Evolutionary conservation across 495 filamentous ascomycete species (phyloP), one percentile per base, ranked within the genome.

Genomic region (Penicillium argentinense): DNA sequence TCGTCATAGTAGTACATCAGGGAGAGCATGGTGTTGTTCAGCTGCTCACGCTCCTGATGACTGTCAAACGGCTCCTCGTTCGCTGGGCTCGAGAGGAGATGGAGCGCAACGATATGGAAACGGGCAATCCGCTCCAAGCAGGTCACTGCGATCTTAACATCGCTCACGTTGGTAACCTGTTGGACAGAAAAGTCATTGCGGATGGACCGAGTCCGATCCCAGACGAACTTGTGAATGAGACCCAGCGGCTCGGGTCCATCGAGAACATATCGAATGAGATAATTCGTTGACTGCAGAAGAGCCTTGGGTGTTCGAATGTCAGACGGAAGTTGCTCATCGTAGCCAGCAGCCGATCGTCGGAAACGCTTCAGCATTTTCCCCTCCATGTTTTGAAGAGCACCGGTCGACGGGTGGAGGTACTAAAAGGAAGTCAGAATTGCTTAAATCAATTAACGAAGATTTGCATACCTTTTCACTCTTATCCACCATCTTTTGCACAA

Each of bases 101-200:
- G 95, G 9, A 96, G 75, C 4, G 89, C 84, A 3, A 90, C 72
- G 29, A 95, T 91, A 57, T 97, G 95, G 46, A 97, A 95, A 27
- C 95, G 85, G 12, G 88, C 85, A 42, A 96, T 96, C 12, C 84
- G 80, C 65, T 97, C 93, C 28, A 95, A 84, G 58, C 89, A 95
- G 27, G 86, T 83, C 1, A 96, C 81, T 3, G 82, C 80, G 9
- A 76, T 75, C 24, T 79, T 73, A n/a, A 90, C 78, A 49, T 84
- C 74, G 27, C 81, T 74, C 37, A 84, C 77, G 6, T 83, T 79
- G 0, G 82, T 83, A 24, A 90, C 73, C 53, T 88, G 83, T 55
- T 96, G 90, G 40, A 96, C 88, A 1, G 90, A 91, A 54, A 97
- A 95, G 62, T 99, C 95, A 51, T 93, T 92, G 22, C 95, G 82